These are phyloP conservation scores for Inonotus obliquus DNA, from an alignment of 1,284 basidiomycete genomes.

Conservation along the genomic window DNA sequence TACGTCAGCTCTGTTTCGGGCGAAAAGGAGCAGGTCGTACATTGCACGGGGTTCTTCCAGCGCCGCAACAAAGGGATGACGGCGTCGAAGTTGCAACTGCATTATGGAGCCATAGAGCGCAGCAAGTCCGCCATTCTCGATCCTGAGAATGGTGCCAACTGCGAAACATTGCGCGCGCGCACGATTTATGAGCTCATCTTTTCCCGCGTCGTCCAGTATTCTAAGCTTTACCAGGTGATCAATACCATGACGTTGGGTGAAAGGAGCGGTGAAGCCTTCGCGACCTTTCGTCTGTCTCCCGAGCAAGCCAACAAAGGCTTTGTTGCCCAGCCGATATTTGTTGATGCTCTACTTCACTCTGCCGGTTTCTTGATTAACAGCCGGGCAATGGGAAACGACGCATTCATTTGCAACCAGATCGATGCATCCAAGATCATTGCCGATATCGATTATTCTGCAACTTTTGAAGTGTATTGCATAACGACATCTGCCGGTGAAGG, in stretches of 20 bases:
- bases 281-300: slow-evolving; percentile 39
- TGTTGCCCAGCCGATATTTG: slow-evolving; percentile 51
- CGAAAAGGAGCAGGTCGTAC: slow-evolving; percentile 33
- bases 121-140: slow-evolving; percentile 31
- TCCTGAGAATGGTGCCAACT: slow-evolving; percentile 21
- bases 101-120: slow-evolving; percentile 33
- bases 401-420: slow-evolving; percentile 58
- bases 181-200: slow-evolving; percentile 63
- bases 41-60: slow-evolving; percentile 47
- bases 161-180: slow-evolving; percentile 51
- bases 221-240: slow-evolving; percentile 52
- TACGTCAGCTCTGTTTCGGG: slow-evolving; percentile 37
- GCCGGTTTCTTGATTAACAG: slow-evolving; percentile 67
- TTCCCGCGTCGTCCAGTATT: slow-evolving; percentile 63
- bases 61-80: slow-evolving; percentile 31
- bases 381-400: slow-evolving; percentile 43
- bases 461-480: slow-evolving; percentile 50
- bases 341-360: slow-evolving; percentile 62
- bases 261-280: slow-evolving; percentile 49
- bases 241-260: slow-evolving; percentile 45
- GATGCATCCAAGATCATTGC: slow-evolving; percentile 43
- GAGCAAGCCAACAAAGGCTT: slow-evolving; percentile 32
- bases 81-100: slow-evolving; percentile 35
- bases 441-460: slow-evolving; percentile 33
- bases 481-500: slow-evolving; percentile 39